Conservation (phyloP, 768 basidiomycete species). For the Suillus plorans region DNA sequence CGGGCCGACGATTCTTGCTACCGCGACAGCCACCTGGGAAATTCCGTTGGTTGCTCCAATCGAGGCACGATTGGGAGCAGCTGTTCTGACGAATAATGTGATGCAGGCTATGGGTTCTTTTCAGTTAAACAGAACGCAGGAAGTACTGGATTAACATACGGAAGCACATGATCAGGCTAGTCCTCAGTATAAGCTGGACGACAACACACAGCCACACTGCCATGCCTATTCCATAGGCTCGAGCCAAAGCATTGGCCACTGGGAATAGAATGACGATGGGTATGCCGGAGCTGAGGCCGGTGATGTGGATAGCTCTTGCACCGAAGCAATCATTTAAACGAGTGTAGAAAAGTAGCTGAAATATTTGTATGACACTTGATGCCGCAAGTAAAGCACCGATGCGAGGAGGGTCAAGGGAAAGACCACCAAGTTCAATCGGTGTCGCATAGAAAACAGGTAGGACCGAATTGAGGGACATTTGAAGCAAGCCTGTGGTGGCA, state of each 20-base stretch:
- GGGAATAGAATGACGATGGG: constrained; percentile 33
- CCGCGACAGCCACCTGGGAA: background rate
- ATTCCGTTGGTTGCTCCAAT: background rate
- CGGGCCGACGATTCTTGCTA: background rate
- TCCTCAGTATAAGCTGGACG: constrained; percentile 22
- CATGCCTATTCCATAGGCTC: constrained; percentile 17
- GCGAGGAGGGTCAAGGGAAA: constrained; percentile 22
- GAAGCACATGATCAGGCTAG: constrained; percentile 29
- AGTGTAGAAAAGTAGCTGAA: constrained; percentile 65
- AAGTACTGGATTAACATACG: constrained; percentile 19
- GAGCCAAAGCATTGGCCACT: constrained; percentile 25
- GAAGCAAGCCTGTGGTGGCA: constrained; percentile 56
- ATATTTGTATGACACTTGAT: constrained; percentile 28
- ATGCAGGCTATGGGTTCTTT: background rate
- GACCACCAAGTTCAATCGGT: constrained; percentile 30
- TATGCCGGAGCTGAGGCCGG: constrained; percentile 27
- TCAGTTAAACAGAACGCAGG: background rate
- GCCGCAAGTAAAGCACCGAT: constrained; percentile 30
- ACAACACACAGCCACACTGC: constrained; percentile 28
- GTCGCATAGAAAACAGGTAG: constrained; percentile 32
- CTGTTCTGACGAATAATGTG: constrained; percentile 2
- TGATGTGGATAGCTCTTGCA: constrained; percentile 34
- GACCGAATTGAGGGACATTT: constrained; percentile 59
- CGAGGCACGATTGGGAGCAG: background rate
- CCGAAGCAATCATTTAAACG: constrained; percentile 55